Evolutionary conservation across 2,329 filamentous ascomycete species (phyloP), one percentile per base, ranked within the genome.

Genomic region (Alternaria sp.): DNA sequence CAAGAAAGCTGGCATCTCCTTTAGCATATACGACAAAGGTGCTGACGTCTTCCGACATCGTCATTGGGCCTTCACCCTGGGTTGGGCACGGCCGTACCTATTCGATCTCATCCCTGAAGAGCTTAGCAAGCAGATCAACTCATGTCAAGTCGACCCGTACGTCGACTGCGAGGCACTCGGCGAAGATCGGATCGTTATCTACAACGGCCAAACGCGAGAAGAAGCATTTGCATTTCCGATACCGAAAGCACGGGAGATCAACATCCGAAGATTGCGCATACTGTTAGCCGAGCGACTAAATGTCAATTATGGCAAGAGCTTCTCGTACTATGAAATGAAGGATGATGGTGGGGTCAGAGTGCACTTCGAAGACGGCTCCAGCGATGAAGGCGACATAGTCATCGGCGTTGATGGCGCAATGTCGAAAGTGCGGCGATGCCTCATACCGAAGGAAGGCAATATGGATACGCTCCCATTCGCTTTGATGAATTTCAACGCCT

Each of bases 61-160:
- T 1, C 76, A 79, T 52, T 79, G 78, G 76, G 78, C 77, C 14
- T 79, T 79, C 65, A 76, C 74, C 4, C 57, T 78, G 0, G 74
- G 75, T n/a, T 78, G 76, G 74, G 74, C 66, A 32, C 65, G 74
- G 34, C 71, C 72, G 3, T 71, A 68, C 20, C 69, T 78, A 18
- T 69, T 74, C 12, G 64, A 69, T 20, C 63, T 78, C 9, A 69
- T 78, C 8, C 71, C 75, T 3, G 62, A 70, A n/a, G 68, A 72
- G 8, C 51, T 73, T 3, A 64, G 65, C 32, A 59, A 64, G 2
- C 51, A 73, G 36, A 59, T 79, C 7, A 72, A 73, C 41, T 59
- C 65, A 11, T 73, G 68, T 42, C 72, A 78, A 60, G 74, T 77
- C 22, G 76, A 79, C 55, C 74, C 75, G 8, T 67, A 70, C 34